These are phyloP conservation scores for Boletellus sp. DNA, from an alignment of 1,284 basidiomycete genomes.

Conservation along the genomic window DNA sequence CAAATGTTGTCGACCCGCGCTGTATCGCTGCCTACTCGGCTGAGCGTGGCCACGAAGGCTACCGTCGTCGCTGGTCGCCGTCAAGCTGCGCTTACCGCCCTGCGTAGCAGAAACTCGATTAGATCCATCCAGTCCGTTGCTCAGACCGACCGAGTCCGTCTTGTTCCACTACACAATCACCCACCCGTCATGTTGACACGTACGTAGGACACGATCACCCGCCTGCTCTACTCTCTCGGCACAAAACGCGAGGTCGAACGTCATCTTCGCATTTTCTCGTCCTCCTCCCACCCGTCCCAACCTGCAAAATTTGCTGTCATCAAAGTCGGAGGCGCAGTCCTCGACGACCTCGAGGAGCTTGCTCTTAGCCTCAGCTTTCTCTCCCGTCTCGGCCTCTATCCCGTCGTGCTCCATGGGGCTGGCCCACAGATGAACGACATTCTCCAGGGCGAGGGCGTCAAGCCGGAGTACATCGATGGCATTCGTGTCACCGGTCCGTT, in stretches of 20 bases:
- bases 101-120: conserved; percentile 31
- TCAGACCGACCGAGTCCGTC: conserved; percentile 34
- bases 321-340: conserved; percentile 92
- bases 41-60: conserved; percentile 27
- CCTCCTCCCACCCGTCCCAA: conserved; percentile 77
- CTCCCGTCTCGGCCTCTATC: conserved; percentile 91
- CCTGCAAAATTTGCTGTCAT: conserved; percentile 92
- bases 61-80: conserved; percentile 48
- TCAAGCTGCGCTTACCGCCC: conserved; percentile 41
- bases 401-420: conserved; percentile 90
- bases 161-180: not conserved
- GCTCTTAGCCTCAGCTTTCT: conserved; percentile 91
- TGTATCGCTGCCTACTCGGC: conserved; percentile 16
- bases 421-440: conserved; percentile 94
- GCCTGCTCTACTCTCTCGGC: conserved; percentile 91
- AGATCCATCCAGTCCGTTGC: conserved; percentile 33
- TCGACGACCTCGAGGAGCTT: conserved; percentile 87
- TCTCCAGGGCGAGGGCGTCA: conserved; percentile 84
- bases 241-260: conserved; percentile 94
- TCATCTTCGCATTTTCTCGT: conserved; percentile 93
- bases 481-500: conserved; percentile 86
- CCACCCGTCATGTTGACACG: conserved; percentile 3
- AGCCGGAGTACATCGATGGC: conserved; percentile 93
- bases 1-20: conserved; percentile 29
- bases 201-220: conserved; percentile 84